Conservation (phyloP, 495 filamentous ascomycete species). For the Penicillium ochrochloron region DNA sequence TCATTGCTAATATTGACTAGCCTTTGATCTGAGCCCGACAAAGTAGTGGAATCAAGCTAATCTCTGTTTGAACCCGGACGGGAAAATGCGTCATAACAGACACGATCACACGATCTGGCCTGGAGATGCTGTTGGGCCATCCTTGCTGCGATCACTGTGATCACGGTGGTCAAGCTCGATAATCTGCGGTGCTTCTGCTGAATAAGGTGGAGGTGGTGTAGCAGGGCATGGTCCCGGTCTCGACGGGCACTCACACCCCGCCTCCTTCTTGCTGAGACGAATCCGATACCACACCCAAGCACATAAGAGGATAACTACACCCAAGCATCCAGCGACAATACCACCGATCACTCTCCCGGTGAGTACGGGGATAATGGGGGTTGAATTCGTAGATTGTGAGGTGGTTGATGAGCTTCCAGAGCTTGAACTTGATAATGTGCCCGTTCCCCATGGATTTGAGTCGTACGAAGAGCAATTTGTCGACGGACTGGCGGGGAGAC, state of each 20-base stretch:
- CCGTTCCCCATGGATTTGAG: background rate
- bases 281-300: background rate
- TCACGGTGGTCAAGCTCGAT: background rate
- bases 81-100: background rate
- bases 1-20: background rate
- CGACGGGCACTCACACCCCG: background rate
- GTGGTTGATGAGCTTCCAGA: background rate
- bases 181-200: background rate
- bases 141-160: background rate
- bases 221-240: background rate
- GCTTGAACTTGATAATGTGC: background rate
- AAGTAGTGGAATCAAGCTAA: background rate
- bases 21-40: background rate
- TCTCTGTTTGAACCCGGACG: background rate
- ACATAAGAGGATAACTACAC: background rate
- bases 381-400: too few relatives aligned
- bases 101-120: background rate
- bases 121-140: background rate
- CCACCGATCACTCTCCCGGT: background rate
- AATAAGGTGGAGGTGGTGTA: constrained; percentile 14
- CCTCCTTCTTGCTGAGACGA: background rate
- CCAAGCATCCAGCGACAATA: background rate
- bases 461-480: background rate
- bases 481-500: background rate
- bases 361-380: too few relatives aligned